phyloP scores from a whole-genome alignment of 192 early-diverging fungal species.

The Entomortierella beljakovae region DNA sequence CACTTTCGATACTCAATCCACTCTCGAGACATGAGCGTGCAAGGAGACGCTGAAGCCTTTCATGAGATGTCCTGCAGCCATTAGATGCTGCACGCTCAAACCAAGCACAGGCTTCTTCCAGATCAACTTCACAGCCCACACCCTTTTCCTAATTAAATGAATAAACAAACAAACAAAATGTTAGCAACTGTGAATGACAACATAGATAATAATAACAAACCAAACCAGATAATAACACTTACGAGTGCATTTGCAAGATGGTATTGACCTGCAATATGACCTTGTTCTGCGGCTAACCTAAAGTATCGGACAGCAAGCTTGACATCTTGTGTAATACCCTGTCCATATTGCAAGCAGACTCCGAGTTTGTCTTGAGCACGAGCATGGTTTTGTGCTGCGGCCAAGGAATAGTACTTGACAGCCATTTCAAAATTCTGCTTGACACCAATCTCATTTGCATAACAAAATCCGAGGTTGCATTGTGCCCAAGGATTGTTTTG shows the following conservation, averaged over 20 bases:
- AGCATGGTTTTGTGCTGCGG: constrained; percentile 72
- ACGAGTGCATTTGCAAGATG: constrained; percentile 61
- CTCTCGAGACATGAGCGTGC: constrained; percentile 61
- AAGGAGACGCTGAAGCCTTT: constrained; percentile 61
- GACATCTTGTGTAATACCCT: constrained; percentile 62
- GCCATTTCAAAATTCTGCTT: constrained; percentile 67
- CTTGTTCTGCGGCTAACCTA: constrained; percentile 63
- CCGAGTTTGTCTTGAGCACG: constrained; percentile 79
- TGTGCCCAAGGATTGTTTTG: constrained; percentile 82
- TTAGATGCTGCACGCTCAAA: constrained; percentile 57
- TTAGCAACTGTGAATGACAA: background rate
- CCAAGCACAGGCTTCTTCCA: constrained; percentile 55
- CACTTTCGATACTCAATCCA: constrained; percentile 43
- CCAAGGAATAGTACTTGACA: constrained; percentile 73
- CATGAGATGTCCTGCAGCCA: constrained; percentile 64
- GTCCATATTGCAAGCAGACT: constrained; percentile 69
- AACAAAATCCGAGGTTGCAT: constrained; percentile 78
- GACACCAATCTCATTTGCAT: constrained; percentile 77
- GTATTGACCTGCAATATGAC: constrained; percentile 61
- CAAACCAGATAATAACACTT: background rate
- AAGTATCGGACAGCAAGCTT: constrained; percentile 62
- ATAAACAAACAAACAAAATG: background rate
- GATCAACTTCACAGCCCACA: constrained; percentile 54
- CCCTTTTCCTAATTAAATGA: constrained; percentile 41
- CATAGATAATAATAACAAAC: background rate